Evolutionary conservation across 345 rosid species (phyloP).

Genomic region (Moringa oleifera): DNA sequence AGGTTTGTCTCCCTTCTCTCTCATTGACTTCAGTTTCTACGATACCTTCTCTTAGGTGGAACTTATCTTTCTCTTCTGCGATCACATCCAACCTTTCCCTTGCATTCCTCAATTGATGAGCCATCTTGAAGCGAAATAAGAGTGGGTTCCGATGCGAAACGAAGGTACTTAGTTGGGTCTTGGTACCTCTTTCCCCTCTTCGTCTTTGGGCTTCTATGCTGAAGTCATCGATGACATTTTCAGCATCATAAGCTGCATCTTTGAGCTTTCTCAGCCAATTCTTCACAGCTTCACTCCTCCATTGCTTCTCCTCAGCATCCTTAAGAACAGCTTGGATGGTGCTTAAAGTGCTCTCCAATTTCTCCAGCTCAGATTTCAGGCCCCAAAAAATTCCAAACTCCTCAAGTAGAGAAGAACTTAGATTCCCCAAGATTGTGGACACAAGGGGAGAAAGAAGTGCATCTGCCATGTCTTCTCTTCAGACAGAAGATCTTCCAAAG

Average conservation of each 20-base stretch:
- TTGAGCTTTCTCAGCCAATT: neutral
- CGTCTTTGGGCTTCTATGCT: neutral
- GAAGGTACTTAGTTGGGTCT: neutral
- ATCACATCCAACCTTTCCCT: neutral
- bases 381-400: neutral
- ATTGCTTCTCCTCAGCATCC: slow-evolving; percentile 1
- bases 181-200: neutral
- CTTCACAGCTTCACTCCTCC: neutral
- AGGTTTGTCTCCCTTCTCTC: neutral
- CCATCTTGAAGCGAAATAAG: neutral
- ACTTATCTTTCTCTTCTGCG: neutral
- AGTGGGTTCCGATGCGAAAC: neutral
- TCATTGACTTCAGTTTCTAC: neutral
- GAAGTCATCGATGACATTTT: neutral
- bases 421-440: neutral
- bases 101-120: neutral
- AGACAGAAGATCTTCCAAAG: no score
- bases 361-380: neutral
- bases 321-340: neutral
- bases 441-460: neutral
- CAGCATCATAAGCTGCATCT: neutral
- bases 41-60: neutral
- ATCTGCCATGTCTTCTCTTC: no score
- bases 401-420: neutral
- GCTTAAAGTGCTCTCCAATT: neutral